Evolutionary conservation across 73 alveolate genomes (phyloP).

Genomic region (Symbiodinium natans): DNA sequence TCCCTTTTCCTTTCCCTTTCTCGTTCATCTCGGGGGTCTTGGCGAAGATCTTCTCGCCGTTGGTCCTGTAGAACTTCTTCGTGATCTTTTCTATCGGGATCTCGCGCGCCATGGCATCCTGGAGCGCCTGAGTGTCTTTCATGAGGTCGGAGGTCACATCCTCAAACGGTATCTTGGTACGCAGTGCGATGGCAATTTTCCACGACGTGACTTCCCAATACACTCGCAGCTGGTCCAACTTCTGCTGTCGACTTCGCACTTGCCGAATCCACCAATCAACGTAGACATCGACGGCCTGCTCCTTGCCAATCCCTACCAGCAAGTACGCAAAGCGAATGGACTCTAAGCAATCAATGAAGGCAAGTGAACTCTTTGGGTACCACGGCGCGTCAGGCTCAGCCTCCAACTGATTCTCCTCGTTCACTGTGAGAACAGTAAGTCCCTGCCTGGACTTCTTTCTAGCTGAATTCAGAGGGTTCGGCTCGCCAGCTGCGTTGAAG

Average conservation of each 20-base stretch:
- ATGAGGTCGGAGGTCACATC: neutral
- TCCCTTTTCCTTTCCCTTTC: neutral
- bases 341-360: conserved; percentile 5
- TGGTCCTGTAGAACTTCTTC: neutral
- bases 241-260: neutral
- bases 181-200: neutral
- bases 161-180: neutral
- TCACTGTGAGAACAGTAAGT: neutral
- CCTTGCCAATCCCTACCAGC: neutral
- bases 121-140: neutral
- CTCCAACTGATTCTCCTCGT: neutral
- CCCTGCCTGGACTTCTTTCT: neutral
- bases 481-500: neutral
- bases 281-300: neutral
- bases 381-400: neutral
- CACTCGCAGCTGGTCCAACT: neutral
- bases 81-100: neutral
- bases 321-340: neutral
- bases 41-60: neutral
- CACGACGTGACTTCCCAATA: neutral
- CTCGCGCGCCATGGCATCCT: neutral
- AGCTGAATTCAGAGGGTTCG: neutral
- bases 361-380: neutral
- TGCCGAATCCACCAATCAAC: neutral
- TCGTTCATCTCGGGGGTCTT: neutral